Conservation (phyloP, 108 stramenopile genomes). For the Discostella stelligeroides region DNA sequence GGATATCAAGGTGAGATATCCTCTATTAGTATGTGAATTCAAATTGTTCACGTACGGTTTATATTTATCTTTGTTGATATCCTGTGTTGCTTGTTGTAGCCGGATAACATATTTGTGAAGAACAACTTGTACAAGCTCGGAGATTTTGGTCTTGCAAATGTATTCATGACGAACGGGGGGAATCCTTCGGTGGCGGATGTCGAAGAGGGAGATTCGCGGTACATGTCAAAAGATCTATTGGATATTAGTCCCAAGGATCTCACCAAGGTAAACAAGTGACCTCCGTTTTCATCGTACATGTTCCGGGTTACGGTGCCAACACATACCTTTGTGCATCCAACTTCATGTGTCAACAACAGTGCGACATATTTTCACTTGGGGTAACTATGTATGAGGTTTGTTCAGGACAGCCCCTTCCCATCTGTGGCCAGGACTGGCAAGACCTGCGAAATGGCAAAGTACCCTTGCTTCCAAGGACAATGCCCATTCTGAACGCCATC, state of each 20-base stretch:
- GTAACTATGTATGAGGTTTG: conserved; percentile 67
- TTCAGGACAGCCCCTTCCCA: conserved; percentile 49
- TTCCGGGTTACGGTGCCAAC: too few relatives aligned
- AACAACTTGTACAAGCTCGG: conserved; percentile 66
- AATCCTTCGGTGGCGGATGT: conserved; percentile 32
- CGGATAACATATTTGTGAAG: conserved; percentile 72
- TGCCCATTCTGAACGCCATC: conserved; percentile 37
- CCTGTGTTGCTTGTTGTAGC: conserved; percentile 10
- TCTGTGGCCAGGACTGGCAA: conserved; percentile 69
- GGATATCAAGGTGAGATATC: conserved; percentile 57
- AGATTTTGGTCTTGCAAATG: conserved; percentile 63
- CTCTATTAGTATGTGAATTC: too few relatives aligned
- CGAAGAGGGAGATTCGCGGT: conserved; percentile 73
- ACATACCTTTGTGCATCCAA: too few relatives aligned
- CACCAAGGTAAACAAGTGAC: conserved; percentile 61
- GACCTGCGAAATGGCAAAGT: conserved; percentile 57
- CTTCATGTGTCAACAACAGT: conserved; percentile 16
- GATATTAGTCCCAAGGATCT: conserved; percentile 70
- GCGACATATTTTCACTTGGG: conserved; percentile 77
- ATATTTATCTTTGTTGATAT: too few relatives aligned
- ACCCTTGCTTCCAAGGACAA: conserved; percentile 33
- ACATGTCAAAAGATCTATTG: conserved; percentile 69
- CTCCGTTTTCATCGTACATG: neutral
- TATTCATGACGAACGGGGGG: conserved; percentile 17
- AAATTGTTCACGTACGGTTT: too few relatives aligned